A percentile compares a stretch with the other conserved stretches of the same genome.
Conservation (phyloP, 2,329 filamentous ascomycete species). For the Alternaria gansuensis region DNA sequence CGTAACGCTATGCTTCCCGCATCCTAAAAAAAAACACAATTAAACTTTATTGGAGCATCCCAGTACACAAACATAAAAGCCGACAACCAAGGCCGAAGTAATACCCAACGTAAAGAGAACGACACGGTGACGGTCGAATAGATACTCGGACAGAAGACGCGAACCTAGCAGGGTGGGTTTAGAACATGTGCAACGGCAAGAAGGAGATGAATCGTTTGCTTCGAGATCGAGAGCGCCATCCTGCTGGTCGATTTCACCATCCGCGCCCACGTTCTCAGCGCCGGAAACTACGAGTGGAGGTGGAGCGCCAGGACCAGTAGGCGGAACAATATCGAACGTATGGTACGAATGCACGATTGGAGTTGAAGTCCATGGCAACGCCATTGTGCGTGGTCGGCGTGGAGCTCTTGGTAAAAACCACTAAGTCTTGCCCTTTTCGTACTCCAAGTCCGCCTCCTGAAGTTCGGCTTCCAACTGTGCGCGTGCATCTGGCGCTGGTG, state of each 20-base stretch:
- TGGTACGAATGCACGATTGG: slow-evolving; percentile 8
- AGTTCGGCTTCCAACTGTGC: slow-evolving; percentile 49
- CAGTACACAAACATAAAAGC: slow-evolving; percentile 15
- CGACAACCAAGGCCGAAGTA: slow-evolving; percentile 7
- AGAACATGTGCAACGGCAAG: background rate
- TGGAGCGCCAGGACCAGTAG: background rate
- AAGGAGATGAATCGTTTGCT: slow-evolving; percentile 11
- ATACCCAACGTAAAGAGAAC: slow-evolving; percentile 5
- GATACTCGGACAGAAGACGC: background rate
- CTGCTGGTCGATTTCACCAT: background rate
- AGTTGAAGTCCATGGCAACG: background rate
- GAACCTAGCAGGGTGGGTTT: background rate
- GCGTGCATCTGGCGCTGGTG: slow-evolving; percentile 30
- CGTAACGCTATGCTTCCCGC: slow-evolving; percentile 26
- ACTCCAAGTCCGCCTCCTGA: slow-evolving; percentile 39
- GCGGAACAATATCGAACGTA: slow-evolving; percentile 10
- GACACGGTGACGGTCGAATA: background rate
- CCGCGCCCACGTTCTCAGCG: slow-evolving; percentile 9
- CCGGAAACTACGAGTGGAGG: background rate
- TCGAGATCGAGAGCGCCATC: slow-evolving; percentile 14
- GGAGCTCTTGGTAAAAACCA: slow-evolving; percentile 8
- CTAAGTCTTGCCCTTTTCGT: slow-evolving; percentile 42
- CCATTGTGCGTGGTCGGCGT: background rate
- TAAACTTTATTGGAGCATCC: slow-evolving; percentile 9
- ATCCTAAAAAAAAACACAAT: slow-evolving; percentile 8